These are phyloP conservation scores for Murraya koenigii DNA, from an alignment of 345 rosid species.

Conservation along the genomic window DNA sequence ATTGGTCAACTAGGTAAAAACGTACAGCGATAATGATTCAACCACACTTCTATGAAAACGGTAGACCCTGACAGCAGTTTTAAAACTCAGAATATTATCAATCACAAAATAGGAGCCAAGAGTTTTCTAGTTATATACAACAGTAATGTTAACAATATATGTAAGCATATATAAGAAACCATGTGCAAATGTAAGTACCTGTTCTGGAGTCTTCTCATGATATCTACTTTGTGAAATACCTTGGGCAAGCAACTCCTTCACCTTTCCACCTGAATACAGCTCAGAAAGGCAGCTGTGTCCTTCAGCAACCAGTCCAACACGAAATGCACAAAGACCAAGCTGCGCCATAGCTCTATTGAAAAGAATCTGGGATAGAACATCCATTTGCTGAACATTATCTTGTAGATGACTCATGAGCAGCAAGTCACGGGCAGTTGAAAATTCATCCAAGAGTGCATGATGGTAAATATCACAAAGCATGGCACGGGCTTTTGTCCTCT, in stretches of 20 bases:
- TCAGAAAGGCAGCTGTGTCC: constrained; percentile 89
- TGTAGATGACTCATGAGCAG: constrained; percentile 92
- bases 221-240: constrained; percentile 92
- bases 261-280: constrained; percentile 88
- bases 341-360: constrained; percentile 97
- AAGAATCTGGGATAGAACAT: constrained; percentile 89
- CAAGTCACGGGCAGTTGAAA: constrained; percentile 73
- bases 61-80: background rate
- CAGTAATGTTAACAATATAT: background rate
- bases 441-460: constrained; percentile 82
- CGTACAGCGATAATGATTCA: background rate
- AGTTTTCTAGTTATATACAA: background rate
- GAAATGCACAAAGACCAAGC: constrained; percentile 91
- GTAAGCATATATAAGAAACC: background rate
- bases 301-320: constrained; percentile 72
- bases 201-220: constrained; percentile 96
- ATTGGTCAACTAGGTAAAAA: background rate
- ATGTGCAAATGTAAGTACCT: constrained; percentile 35
- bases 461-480: constrained; percentile 96
- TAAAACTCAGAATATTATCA: background rate
- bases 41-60: background rate
- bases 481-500: constrained; percentile 95
- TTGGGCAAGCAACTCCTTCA: constrained; percentile 94
- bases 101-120: background rate
- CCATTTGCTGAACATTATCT: constrained; percentile 86